Conservation (phyloP, 768 basidiomycete species). For the Leucocoprinus sp. region DNA sequence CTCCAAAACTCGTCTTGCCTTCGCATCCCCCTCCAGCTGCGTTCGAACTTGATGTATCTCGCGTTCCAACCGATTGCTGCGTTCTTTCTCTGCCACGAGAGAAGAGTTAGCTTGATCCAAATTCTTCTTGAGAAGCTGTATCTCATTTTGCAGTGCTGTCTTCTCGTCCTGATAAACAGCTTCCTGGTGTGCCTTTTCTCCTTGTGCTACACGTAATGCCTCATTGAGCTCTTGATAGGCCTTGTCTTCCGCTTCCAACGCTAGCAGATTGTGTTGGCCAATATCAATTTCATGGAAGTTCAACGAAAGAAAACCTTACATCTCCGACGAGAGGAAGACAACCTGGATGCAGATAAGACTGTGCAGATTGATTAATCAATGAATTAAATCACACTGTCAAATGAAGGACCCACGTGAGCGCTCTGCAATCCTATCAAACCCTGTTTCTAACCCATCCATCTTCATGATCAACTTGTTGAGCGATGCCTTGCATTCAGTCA, state of each 20-base stretch:
- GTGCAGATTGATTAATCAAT: slow-evolving; percentile 8
- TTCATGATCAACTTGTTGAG: slow-evolving; percentile 64
- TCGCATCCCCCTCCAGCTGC: slow-evolving; percentile 56
- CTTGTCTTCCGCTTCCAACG: slow-evolving; percentile 66
- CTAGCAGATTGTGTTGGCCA: slow-evolving; percentile 27
- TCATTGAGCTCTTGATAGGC: slow-evolving; percentile 66
- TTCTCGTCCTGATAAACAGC: slow-evolving; percentile 52
- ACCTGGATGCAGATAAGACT: slow-evolving; percentile 74
- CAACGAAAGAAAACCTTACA: slow-evolving; percentile 36
- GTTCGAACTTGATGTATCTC: slow-evolving; percentile 55
- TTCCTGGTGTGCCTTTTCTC: slow-evolving; percentile 51
- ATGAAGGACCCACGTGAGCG: slow-evolving; percentile 54
- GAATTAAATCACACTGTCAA: slow-evolving; percentile 3
- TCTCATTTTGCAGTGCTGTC: slow-evolving; percentile 43
- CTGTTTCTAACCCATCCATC: slow-evolving; percentile 73
- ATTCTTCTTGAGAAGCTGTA: slow-evolving; percentile 41
- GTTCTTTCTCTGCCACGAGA: slow-evolving; percentile 38
- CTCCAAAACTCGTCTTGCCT: slow-evolving; percentile 56
- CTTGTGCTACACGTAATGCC: slow-evolving; percentile 53
- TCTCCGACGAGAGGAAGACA: slow-evolving; percentile 60
- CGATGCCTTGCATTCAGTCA: slow-evolving; percentile 50
- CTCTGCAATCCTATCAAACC: slow-evolving; percentile 83
- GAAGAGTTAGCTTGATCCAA: slow-evolving; percentile 32
- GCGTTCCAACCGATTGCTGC: slow-evolving; percentile 50
- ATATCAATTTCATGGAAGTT: slow-evolving; percentile 5